Conservation (phyloP, 1,284 basidiomycete genomes). For the Ganoderma multipileum region DNA sequence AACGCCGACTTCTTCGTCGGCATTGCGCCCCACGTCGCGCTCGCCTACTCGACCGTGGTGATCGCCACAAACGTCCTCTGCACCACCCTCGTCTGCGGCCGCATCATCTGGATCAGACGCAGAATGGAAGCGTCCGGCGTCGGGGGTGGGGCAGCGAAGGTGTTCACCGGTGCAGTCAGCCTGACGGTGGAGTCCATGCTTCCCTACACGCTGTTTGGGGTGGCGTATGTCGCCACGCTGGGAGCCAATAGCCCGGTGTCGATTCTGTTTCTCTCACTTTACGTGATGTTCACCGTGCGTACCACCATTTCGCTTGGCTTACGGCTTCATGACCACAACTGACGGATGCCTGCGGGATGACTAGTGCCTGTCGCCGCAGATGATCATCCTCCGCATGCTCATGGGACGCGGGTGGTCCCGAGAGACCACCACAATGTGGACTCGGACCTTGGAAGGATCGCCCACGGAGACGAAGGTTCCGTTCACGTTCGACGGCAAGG, state of each 20-base stretch:
- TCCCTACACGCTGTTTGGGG: conserved; percentile 21
- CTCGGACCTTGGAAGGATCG: not conserved
- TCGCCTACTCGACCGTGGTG: conserved; percentile 17
- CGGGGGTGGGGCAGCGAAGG: conserved; percentile 5
- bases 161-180: conserved; percentile 20
- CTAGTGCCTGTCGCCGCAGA: conserved; percentile 23
- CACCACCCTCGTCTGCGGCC: conserved; percentile 20
- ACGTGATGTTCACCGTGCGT: conserved; percentile 30
- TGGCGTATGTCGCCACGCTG: conserved; percentile 23
- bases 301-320: not conserved
- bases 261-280: conserved; percentile 22
- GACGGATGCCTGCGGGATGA: not conserved
- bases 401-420: not conserved
- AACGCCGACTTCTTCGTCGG: conserved; percentile 1
- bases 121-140: conserved; percentile 8
- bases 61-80: conserved; percentile 21
- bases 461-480: not conserved
- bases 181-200: conserved; percentile 22
- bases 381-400: conserved; percentile 21
- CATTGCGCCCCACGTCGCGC: not conserved
- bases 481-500: not conserved
- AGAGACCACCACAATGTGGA: not conserved
- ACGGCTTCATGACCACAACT: not conserved
- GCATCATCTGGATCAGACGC: conserved; percentile 13
- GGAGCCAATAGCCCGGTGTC: conserved; percentile 20